Percentiles rank a stretch among this genome's conserved stretches.
Conservation (phyloP, 495 filamentous ascomycete genomes). For the Trichoderma reesei region DNA sequence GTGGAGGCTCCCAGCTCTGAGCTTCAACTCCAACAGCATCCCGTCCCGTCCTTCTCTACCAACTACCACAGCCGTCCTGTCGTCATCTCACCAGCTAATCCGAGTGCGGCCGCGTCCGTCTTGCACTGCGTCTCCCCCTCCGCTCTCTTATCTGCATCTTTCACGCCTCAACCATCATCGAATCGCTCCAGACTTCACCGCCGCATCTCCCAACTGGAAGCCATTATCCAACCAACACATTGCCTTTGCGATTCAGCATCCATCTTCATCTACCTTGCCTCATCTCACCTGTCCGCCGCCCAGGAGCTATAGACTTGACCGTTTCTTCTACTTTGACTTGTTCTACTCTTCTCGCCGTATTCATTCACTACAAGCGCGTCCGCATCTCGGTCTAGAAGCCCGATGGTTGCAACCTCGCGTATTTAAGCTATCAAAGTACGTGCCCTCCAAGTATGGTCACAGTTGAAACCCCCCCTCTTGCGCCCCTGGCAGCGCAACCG, state of each 20-base stretch:
- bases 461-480: background rate
- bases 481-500: background rate
- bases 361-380: background rate
- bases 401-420: background rate
- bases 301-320: too few relatives aligned
- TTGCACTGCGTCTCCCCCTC: background rate
- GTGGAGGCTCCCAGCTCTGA: background rate
- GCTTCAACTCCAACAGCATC: background rate
- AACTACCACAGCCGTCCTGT: background rate
- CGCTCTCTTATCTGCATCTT: background rate
- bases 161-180: too few relatives aligned
- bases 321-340: too few relatives aligned
- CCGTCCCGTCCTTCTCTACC: background rate
- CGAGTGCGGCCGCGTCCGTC: background rate
- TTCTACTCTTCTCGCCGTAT: background rate
- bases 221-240: too few relatives aligned
- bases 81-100: background rate
- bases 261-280: too few relatives aligned
- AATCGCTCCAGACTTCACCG: too few relatives aligned
- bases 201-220: too few relatives aligned
- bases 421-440: background rate
- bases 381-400: background rate
- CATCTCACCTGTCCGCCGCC: too few relatives aligned
- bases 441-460: background rate
- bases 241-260: too few relatives aligned